These are phyloP conservation scores for Oxyria digyna DNA, from an alignment of 148 eudicot genomes.

Conservation along the genomic window DNA sequence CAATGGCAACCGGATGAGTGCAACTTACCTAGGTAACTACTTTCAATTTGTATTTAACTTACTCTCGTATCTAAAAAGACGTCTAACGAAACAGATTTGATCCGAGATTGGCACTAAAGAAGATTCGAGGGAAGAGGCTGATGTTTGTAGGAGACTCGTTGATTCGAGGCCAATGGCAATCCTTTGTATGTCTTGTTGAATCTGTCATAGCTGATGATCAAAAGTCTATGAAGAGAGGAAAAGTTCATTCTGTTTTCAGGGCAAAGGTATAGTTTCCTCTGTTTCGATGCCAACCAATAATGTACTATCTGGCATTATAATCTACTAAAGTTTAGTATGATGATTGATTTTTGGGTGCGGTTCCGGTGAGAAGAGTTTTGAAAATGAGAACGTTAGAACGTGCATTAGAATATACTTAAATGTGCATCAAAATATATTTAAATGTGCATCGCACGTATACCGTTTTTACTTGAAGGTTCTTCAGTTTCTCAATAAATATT, in stretches of 20 bases:
- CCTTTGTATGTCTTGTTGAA: slow-evolving; percentile 56
- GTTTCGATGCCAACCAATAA: too few species aligned
- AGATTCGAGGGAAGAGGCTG: slow-evolving; percentile 50
- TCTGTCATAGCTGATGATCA: slow-evolving; percentile 30
- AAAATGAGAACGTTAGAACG: too few species aligned
- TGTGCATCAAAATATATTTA: too few species aligned
- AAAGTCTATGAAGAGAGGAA: slow-evolving; percentile 39
- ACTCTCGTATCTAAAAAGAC: not conserved
- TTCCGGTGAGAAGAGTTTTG: too few species aligned
- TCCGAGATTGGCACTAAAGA: slow-evolving; percentile 33
- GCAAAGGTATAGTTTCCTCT: not conserved
- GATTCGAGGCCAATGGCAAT: slow-evolving; percentile 57
- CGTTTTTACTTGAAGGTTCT: too few species aligned
- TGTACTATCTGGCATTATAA: too few species aligned
- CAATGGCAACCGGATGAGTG: slow-evolving; percentile 63
- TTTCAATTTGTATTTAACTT: too few species aligned
- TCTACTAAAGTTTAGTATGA: too few species aligned
- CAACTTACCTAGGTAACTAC: slow-evolving; percentile 45
- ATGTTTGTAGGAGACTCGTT: slow-evolving; percentile 71
- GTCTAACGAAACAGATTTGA: slow-evolving; percentile 22
- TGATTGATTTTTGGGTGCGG: too few species aligned
- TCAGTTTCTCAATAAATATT: too few species aligned
- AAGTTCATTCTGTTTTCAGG: slow-evolving; percentile 32
- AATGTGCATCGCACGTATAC: too few species aligned
- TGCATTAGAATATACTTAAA: too few species aligned